Evolutionary conservation across 768 basidiomycete genomes (phyloP), one percentile per base, ranked within the genome.

Genomic region (Russula sp.): DNA sequence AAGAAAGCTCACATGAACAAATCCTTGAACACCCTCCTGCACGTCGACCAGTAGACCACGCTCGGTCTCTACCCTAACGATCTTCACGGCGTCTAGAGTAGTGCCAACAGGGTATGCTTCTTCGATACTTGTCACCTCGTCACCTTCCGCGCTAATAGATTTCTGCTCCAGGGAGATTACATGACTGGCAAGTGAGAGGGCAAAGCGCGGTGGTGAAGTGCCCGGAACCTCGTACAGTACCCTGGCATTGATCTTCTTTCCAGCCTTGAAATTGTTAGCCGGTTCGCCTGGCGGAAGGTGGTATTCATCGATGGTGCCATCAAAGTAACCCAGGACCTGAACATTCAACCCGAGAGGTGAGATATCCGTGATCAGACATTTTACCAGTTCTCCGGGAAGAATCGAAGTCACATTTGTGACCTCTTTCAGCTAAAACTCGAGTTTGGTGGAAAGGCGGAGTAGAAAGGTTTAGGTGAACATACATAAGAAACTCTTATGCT

Each of bases 261-360:
- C 88, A 47, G 85, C 69, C 69, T 84, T 86, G 71, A 79, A 82
- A 11, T 73, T 68, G 55, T 78, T 77, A 22, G 72, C 75, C 43
- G 74, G 68, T 6, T 71, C 67, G 39, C 78, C 77, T 13, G 75
- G 75, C 22, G 71, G 79, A 14, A 96, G 74, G 73, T 98, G 96
- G 60, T 87, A 81, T 39, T 83, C 78, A 69, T 97, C 94, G 29
- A 90, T 79, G 0, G 93, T 96, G 36, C 93, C 96, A 41, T 91
- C 87, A 73, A 93, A 98, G 72, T 88, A 95, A 0, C 93, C 94
- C 29, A 95, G 80, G 18, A 98, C 77, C 73, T 96, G 95, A 35
- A 98, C 75, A 70, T 90, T 90, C 38, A 98, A 75, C 18, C 97
- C 97, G 29, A 75, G 79, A 16, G 86, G 77, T 45, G 84, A 77